Conservation (phyloP, 2,329 filamentous ascomycete genomes). For the Chrysoporthe cubensis region DNA sequence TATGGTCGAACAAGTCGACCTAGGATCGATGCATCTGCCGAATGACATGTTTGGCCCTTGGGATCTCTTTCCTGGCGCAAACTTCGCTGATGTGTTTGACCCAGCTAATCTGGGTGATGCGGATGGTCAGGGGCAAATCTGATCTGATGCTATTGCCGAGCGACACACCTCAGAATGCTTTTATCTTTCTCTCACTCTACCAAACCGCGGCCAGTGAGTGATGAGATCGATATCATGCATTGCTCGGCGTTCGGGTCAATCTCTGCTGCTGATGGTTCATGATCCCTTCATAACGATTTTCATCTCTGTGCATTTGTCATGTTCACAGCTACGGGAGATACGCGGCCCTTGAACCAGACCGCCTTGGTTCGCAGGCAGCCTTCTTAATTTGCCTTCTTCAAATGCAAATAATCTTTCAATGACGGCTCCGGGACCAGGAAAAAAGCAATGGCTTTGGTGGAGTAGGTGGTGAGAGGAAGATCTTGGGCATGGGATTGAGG, state of each 20-base stretch:
- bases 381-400: not conserved
- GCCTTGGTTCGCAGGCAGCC: not conserved
- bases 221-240: not conserved
- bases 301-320: not conserved
- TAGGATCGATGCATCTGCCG: constrained; percentile 63
- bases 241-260: no score
- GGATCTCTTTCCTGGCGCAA: constrained; percentile 70
- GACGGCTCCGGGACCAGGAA: not conserved
- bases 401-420: not conserved
- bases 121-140: constrained; percentile 13
- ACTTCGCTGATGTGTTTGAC: constrained; percentile 63
- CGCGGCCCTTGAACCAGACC: not conserved
- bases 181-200: no score
- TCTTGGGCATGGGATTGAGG: not conserved
- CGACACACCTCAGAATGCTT: no score
- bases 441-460: not conserved
- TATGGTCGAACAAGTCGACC: constrained; percentile 78
- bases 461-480: no score
- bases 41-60: constrained; percentile 72
- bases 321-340: not conserved
- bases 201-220: no score
- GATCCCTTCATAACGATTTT: no score
- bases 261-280: no score
- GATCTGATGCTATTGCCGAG: not conserved
- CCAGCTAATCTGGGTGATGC: constrained; percentile 5